These are phyloP conservation scores for Vairimorpha necatrix DNA, from an alignment of 371 early-diverging fungal species.

Conservation along the genomic window DNA sequence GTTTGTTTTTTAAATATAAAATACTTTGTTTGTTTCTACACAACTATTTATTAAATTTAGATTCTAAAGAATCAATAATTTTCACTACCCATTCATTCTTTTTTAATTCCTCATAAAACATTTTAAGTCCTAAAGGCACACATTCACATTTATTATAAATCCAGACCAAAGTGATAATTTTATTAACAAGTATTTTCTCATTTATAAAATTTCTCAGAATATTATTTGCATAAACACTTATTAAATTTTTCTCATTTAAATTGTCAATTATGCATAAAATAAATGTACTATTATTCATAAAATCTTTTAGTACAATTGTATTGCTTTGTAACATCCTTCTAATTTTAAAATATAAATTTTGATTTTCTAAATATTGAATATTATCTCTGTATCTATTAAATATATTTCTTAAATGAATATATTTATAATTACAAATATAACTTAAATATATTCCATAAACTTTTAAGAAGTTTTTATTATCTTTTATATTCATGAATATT, in stretches of 20 bases:
- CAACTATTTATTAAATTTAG: conserved; percentile 14
- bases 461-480: conserved; percentile 23
- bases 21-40: too few relatives aligned
- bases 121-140: conserved; percentile 16
- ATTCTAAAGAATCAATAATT: conserved; percentile 10
- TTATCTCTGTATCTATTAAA: conserved; percentile 38
- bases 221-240: conserved; percentile 16
- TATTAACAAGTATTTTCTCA: conserved; percentile 28
- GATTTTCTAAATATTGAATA: conserved; percentile 22
- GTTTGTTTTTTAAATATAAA: too few relatives aligned
- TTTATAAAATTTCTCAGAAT: conserved; percentile 26
- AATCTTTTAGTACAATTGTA: conserved; percentile 17
- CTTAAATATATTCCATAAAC: conserved; percentile 38
- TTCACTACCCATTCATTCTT: neutral
- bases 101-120: conserved; percentile 36
- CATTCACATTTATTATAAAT: conserved; percentile 11
- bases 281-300: neutral
- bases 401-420: conserved; percentile 49
- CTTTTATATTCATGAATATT: conserved; percentile 23
- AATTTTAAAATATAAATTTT: conserved; percentile 33
- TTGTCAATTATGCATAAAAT: conserved; percentile 32
- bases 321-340: conserved; percentile 38
- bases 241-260: conserved; percentile 32
- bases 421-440: conserved; percentile 39
- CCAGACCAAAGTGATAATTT: conserved; percentile 33